These are phyloP conservation scores for Drosera spatulata DNA, from an alignment of 179 eudicot genomes.

Conservation along the genomic window DNA sequence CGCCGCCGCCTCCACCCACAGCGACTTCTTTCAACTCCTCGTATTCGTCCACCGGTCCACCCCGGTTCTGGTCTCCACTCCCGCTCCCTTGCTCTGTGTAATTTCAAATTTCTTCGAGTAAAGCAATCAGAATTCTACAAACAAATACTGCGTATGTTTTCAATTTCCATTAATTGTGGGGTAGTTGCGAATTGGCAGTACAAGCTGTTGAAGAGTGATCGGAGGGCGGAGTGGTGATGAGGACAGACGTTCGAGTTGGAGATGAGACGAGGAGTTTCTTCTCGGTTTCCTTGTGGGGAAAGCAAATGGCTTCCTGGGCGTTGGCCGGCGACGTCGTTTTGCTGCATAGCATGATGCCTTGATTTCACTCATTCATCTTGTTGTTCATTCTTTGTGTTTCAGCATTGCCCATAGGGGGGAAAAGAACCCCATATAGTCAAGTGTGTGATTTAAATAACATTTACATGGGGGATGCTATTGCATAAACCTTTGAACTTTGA, in stretches of 20 bases:
- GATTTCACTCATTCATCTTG: background rate
- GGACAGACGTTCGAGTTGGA: conserved; percentile 65
- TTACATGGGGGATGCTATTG: no score
- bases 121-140: background rate
- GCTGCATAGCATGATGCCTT: conserved; percentile 41
- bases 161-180: background rate
- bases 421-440: no score
- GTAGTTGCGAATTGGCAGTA: conserved; percentile 22
- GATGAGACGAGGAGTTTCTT: conserved; percentile 69
- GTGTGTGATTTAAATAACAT: no score
- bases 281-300: conserved; percentile 64
- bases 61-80: conserved; percentile 48
- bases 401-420: background rate
- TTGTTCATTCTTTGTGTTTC: background rate
- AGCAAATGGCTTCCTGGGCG: conserved; percentile 32
- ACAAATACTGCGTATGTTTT: background rate
- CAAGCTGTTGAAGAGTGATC: conserved; percentile 17
- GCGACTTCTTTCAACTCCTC: conserved; percentile 59
- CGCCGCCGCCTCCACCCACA: conserved; percentile 46
- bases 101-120: background rate
- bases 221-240: conserved; percentile 39
- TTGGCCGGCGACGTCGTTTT: conserved; percentile 50
- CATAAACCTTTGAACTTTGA: no score
- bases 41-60: conserved; percentile 56
- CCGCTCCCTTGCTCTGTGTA: background rate